These are phyloP conservation scores for Hymenochaete sp. DNA, from an alignment of 1,284 basidiomycete genomes.

Conservation along the genomic window DNA sequence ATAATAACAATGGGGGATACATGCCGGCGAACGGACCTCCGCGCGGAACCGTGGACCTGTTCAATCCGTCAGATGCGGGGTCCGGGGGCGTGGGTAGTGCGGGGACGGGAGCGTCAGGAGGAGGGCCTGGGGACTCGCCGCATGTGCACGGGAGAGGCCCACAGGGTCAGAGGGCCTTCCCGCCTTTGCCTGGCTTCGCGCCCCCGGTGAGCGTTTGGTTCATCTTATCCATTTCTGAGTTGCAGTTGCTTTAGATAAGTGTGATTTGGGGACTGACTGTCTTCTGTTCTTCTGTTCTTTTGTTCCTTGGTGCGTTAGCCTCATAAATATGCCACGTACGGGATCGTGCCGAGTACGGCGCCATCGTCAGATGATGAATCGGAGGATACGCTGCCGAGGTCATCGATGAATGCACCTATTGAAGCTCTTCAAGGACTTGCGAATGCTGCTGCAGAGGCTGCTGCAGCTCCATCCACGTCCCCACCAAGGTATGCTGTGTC, in stretches of 20 bases:
- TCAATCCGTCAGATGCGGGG: constrained; percentile 12
- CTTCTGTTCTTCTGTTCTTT: constrained; percentile 20
- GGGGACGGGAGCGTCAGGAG: no score
- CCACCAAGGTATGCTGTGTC: constrained; percentile 36
- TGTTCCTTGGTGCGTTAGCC: constrained; percentile 39
- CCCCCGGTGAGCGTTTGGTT: constrained; percentile 55
- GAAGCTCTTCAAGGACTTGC: constrained; percentile 88
- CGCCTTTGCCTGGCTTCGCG: constrained; percentile 81
- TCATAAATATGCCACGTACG: constrained; percentile 86
- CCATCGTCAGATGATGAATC: constrained; percentile 83
- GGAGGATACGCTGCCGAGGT: constrained; percentile 75
- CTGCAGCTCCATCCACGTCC: constrained; percentile 52
- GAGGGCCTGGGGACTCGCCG: no score
- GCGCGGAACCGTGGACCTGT: constrained; percentile 22
- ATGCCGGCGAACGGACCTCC: constrained; percentile 21
- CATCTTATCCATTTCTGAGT: constrained; percentile 14
- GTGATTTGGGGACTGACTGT: no score
- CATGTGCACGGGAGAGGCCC: no score
- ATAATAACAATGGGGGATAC: constrained; percentile 26
- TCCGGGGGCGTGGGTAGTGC: no score
- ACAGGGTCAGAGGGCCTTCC: constrained; percentile 50
- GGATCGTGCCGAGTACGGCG: constrained; percentile 73
- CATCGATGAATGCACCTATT: constrained; percentile 81
- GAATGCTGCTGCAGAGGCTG: constrained; percentile 88
- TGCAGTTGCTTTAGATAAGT: no score